Evolutionary conservation across 202 grass and related monocot genomes (phyloP), one percentile per base, ranked within the genome.

Genomic region (Schoenoplectus tabernaemontani): DNA sequence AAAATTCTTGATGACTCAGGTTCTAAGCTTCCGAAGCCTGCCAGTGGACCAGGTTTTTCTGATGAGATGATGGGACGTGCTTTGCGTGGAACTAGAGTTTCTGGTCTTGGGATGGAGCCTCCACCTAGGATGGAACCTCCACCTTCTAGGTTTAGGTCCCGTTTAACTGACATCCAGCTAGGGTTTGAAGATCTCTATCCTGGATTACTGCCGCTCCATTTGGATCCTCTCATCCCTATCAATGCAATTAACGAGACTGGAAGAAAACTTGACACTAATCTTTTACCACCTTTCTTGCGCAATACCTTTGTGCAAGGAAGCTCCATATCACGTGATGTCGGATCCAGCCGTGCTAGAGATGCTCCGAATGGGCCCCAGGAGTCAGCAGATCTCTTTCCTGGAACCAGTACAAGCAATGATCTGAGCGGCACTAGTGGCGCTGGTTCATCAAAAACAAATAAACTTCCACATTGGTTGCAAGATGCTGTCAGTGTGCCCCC

Each of bases 391-490:
- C 86, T 87, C 61, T 77, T 87, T 62, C 85, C 50, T 39, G 82
- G 84, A 67, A 64, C 81, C 54, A 88, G 82, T 74, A 89, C 78
- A 54, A 84, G 81, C 23, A 86, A 91, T 84, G 63, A 85, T 56
- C 78, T 81, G 28, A 75, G 78, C 22, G 84, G 71, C 24, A 90
- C 59, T 60, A 67, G 73, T 71, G 79, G 67, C 17, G 61, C 84
- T 77, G 85, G 83, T 83, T 83, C 84, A 60, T 99, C 88, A 58
- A 96, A 87, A 85, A 74, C 88, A 69, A 94, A 95, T 81, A 99
- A 91, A 53, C 82, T 99, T 69, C 96, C 92, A 0, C 96, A 99
- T 91, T 99, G 96, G 96, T 92, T 99, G 84, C 88, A 91, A 83
- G 85, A 99, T 84, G 92, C 92, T 73, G 92, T 99, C 58, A 89